Base-by-base conservation (phyloP, 257 asterid genomes). In the Galeopsis tetrahit region DNA sequence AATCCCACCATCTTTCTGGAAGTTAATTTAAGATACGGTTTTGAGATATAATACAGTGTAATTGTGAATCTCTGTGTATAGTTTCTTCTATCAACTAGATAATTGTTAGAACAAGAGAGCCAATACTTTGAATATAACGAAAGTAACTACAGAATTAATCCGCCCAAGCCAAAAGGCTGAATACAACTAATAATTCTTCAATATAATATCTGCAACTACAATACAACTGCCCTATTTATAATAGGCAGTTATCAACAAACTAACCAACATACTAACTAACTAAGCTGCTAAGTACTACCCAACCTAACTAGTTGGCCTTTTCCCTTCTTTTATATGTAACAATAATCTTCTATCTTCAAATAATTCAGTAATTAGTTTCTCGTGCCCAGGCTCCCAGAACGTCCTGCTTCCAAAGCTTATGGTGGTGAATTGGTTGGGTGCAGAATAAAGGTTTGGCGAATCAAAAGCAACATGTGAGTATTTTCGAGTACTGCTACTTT, bases 391-490 rank as follows among this genome's bases (percentile, higher is more conserved):
- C 38, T 64, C 68, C 78, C 55, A 56, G 68, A 49, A 49, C 3
- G 1, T 6, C 28, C 0, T 49, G 56, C 56, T 49, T 5, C 56
- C 56, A 49, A 67, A 58, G 77, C 49, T 11, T 70, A 81, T 53
- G 84, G 83, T 68, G 86, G 78, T 69, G 89, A 85, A 64, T 52
- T 88, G 63, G 75, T 85, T 72, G 93, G 85, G 55, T 69, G 75
- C 70, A 76, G 73, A 63, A 82, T 88, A 59, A 85, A 82, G 64
- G 84, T 88, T 66, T 85, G 81, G 85, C 82, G 93, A 83, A 82
- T 89, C 49, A 35, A 76, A 72, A 87, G 72, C 81, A 69, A 60
- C 55, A 38, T 15, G 90, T 88, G 78, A 74, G 86, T 76, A 52
- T 63, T 78, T 61, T 60, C 46, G 8, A 64, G 49, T 58, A 66